Percentiles rank a stretch among this genome's conserved stretches.
These are phyloP conservation scores for Cryomyces antarcticus DNA, from an alignment of 495 filamentous ascomycete species.

Conservation along the genomic window DNA sequence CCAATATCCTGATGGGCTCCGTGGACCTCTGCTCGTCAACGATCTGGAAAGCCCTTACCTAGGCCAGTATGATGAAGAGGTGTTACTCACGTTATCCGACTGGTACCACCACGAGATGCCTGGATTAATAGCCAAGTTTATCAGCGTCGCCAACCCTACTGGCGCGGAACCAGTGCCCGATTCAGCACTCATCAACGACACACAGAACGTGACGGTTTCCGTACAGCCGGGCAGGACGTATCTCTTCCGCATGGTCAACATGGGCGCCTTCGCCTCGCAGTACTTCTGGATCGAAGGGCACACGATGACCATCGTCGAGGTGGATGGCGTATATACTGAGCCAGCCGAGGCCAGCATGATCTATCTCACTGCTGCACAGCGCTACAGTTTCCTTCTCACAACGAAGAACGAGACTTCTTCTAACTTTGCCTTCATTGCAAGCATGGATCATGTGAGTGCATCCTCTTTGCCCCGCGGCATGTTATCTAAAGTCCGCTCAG, in stretches of 20 bases:
- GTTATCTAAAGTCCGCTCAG: slow-evolving; percentile 16
- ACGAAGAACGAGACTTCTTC: slow-evolving; percentile 30
- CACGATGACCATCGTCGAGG: slow-evolving; percentile 44
- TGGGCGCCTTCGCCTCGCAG: slow-evolving; percentile 23
- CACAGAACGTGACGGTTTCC: slow-evolving; percentile 30
- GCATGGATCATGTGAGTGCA: slow-evolving; percentile 28
- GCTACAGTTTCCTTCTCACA: slow-evolving; percentile 45
- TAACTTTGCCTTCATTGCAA: slow-evolving; percentile 51
- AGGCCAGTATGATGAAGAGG: slow-evolving; percentile 44
- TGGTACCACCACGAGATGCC: slow-evolving; percentile 35
- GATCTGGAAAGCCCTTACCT: slow-evolving; percentile 40
- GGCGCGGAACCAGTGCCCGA: slow-evolving; percentile 35
- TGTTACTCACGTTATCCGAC: slow-evolving; percentile 40
- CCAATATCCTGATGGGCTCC: slow-evolving; percentile 60
- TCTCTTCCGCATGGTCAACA: slow-evolving; percentile 56
- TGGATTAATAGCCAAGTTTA: slow-evolving; percentile 23
- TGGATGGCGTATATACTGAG: slow-evolving; percentile 49
- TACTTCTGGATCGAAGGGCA: slow-evolving; percentile 30
- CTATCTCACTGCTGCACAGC: slow-evolving; percentile 46
- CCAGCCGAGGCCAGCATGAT: slow-evolving; percentile 35
- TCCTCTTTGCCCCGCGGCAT: not conserved
- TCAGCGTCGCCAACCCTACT: slow-evolving; percentile 28
- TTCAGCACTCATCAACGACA: slow-evolving; percentile 36
- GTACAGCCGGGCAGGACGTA: slow-evolving; percentile 63
- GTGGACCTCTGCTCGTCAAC: slow-evolving; percentile 50